Evolutionary conservation across 2,329 filamentous ascomycete genomes (phyloP).

Genomic region (Arthrobotrys iridis): DNA sequence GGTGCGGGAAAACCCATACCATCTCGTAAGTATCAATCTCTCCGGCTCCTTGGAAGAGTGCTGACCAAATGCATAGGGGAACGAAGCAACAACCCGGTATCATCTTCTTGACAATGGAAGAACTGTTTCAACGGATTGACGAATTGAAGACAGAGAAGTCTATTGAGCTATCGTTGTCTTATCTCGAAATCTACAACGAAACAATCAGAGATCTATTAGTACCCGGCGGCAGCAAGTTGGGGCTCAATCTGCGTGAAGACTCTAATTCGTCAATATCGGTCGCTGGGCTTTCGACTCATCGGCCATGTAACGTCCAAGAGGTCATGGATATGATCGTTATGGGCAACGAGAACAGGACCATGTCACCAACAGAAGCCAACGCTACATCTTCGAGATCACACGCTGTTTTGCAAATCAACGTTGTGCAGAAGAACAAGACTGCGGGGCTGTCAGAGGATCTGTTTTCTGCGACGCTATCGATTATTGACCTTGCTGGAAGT

Average conservation of each 20-base stretch:
- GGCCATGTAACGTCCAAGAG: constrained; percentile 88
- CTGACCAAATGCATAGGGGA: constrained; percentile 67
- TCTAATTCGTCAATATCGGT: constrained; percentile 92
- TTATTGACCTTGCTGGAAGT: constrained; percentile 95
- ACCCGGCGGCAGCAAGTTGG: constrained; percentile 76
- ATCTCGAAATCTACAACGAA: constrained; percentile 99
- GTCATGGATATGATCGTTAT: constrained; percentile 99
- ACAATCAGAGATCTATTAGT: constrained; percentile 94
- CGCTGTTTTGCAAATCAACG: constrained; percentile 95
- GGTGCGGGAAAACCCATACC: constrained; percentile 98
- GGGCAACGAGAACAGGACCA: constrained; percentile 92
- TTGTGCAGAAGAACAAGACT: constrained; percentile 92
- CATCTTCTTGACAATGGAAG: constrained; percentile 99
- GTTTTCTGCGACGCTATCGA: constrained; percentile 97
- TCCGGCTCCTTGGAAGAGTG: no score
- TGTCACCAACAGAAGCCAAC: constrained; percentile 96
- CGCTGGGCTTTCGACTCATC: constrained; percentile 87
- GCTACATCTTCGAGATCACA: constrained; percentile 97
- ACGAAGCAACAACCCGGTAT: constrained; percentile 93
- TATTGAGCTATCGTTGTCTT: constrained; percentile 90
- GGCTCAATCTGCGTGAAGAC: constrained; percentile 92
- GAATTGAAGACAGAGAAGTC: constrained; percentile 86
- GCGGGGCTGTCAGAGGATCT: constrained; percentile 92
- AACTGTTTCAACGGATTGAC: constrained; percentile 94
- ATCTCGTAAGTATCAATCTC: constrained; percentile 66